phyloP scores from a whole-genome alignment of 768 basidiomycete genomes.

The Suillus subalutaceus region DNA sequence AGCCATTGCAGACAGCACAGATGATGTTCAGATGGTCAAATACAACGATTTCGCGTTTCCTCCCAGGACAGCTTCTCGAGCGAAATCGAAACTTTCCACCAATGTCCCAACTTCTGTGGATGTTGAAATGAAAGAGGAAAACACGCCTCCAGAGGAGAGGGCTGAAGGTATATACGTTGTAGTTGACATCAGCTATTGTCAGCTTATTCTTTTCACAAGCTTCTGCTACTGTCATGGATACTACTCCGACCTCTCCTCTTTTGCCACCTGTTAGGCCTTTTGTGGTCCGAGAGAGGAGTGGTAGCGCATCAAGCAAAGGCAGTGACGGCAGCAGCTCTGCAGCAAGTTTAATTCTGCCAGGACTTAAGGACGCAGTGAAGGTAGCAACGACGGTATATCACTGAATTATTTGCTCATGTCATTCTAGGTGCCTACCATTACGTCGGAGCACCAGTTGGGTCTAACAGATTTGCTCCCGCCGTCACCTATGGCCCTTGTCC shows the following conservation, averaged over 20 bases:
- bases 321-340: conserved; percentile 34
- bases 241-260: conserved; percentile 38
- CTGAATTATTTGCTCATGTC: conserved; percentile 1
- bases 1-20: conserved; percentile 33
- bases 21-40: conserved; percentile 46
- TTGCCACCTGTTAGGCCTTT: conserved; percentile 50
- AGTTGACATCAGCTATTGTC: conserved; percentile 10
- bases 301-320: conserved; percentile 46
- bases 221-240: conserved; percentile 59
- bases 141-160: conserved; percentile 4
- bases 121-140: conserved; percentile 29
- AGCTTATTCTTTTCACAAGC: conserved; percentile 47
- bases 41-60: conserved; percentile 60
- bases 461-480: conserved; percentile 74
- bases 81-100: conserved; percentile 35
- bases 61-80: conserved; percentile 35
- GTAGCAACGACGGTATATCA: conserved; percentile 35
- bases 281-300: conserved; percentile 49
- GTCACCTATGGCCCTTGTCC: conserved; percentile 57
- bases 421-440: conserved; percentile 61
- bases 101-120: conserved; percentile 19
- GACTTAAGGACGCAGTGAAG: conserved; percentile 75
- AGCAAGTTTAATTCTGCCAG: conserved; percentile 48
- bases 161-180: conserved; percentile 4
- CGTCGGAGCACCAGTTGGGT: conserved; percentile 71